Conservation (phyloP, 441 rosid species). For the Gossypium davidsonii region DNA sequence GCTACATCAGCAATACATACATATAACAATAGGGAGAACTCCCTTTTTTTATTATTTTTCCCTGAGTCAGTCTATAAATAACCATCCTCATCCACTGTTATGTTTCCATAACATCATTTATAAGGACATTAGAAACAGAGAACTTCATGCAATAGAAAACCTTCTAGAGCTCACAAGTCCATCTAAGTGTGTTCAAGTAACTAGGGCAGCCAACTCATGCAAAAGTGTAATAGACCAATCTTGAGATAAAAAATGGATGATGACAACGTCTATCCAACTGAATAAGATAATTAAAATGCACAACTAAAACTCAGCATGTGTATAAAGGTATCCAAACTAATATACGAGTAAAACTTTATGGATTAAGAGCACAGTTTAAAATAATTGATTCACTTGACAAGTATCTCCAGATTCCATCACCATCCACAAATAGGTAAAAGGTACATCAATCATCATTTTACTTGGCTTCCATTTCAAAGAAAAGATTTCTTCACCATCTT, state of each 20-base stretch:
- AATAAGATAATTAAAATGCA: neutral
- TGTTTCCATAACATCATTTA: neutral
- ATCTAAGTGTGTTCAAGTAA: neutral
- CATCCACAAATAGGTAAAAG: too few relatives aligned
- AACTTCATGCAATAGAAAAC: neutral
- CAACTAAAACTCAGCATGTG: neutral
- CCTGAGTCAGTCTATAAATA: neutral
- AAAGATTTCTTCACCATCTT: too few relatives aligned
- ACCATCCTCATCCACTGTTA: neutral
- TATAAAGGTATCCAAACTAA: neutral
- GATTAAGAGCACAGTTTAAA: too few relatives aligned
- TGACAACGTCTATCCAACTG: neutral
- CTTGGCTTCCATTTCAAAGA: too few relatives aligned
- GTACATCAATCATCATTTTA: too few relatives aligned
- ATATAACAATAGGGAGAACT: neutral
- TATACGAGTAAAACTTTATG: too few relatives aligned
- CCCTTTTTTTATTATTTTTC: neutral
- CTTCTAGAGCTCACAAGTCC: neutral
- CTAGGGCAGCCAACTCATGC: neutral
- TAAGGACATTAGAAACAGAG: neutral
- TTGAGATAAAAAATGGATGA: neutral
- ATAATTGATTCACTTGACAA: too few relatives aligned
- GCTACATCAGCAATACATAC: neutral
- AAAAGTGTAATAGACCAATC: neutral
- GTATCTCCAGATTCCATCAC: too few relatives aligned